These are phyloP conservation scores for Backusella sp. DNA, from an alignment of 192 early-diverging fungal genomes.

Conservation along the genomic window DNA sequence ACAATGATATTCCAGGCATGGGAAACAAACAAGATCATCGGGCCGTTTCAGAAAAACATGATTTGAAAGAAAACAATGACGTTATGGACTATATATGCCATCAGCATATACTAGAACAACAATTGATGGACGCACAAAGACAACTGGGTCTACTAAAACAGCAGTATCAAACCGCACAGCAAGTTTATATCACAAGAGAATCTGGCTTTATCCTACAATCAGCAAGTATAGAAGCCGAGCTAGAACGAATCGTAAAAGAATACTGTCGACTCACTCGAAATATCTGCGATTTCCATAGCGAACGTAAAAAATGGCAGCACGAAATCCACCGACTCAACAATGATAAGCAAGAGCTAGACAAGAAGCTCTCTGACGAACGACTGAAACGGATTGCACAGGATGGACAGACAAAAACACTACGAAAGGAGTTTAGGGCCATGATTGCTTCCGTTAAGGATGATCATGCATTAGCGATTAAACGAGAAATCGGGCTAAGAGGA, in stretches of 20 bases:
- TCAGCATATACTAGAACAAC: neutral
- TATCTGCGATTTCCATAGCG: slow-evolving; percentile 39
- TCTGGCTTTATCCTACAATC: slow-evolving; percentile 25
- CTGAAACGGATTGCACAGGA: slow-evolving; percentile 29
- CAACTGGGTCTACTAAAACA: neutral
- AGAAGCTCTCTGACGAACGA: slow-evolving; percentile 35
- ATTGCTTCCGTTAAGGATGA: slow-evolving; percentile 44
- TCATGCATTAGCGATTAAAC: slow-evolving; percentile 40
- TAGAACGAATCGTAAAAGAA: slow-evolving; percentile 35
- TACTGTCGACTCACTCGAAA: slow-evolving; percentile 44
- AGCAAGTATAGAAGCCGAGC: slow-evolving; percentile 32
- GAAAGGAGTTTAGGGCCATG: slow-evolving; percentile 53
- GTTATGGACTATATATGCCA: neutral
- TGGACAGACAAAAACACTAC: slow-evolving; percentile 38
- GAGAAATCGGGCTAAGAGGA: slow-evolving; percentile 39
- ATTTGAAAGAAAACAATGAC: neutral
- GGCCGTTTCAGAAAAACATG: neutral
- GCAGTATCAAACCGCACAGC: neutral
- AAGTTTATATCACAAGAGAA: slow-evolving; percentile 22
- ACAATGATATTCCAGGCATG: neutral
- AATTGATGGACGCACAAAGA: neutral
- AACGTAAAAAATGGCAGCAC: slow-evolving; percentile 37
- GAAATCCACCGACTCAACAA: slow-evolving; percentile 16
- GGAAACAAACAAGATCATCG: neutral
- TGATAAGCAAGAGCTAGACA: slow-evolving; percentile 19